phyloP scores from a whole-genome alignment of 495 filamentous ascomycete genomes.

The Bacidia rubella region DNA sequence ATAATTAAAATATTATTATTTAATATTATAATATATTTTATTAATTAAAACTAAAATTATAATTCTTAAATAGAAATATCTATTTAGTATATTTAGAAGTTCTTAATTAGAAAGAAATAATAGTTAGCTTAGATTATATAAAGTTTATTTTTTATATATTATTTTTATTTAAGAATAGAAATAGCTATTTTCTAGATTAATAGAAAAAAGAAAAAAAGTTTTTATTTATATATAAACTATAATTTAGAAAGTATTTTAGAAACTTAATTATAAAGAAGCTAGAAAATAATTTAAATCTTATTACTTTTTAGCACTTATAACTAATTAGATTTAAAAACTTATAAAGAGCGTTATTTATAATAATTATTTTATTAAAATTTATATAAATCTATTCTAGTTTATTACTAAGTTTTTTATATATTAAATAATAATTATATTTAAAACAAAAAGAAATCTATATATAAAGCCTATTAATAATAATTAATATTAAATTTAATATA shows the following conservation, averaged over 20 bases:
- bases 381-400: neutral
- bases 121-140: neutral
- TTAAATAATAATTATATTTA: no score
- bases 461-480: no score
- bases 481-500: no score
- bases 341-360: neutral
- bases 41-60: neutral
- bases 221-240: neutral
- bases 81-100: neutral
- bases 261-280: neutral
- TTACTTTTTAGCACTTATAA: neutral
- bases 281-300: neutral
- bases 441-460: no score
- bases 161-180: neutral
- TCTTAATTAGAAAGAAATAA: neutral
- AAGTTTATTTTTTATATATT: neutral
- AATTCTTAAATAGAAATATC: neutral
- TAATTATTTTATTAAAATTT: neutral
- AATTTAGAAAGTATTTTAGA: neutral
- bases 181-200: neutral
- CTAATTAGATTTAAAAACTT: neutral
- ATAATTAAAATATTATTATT: neutral
- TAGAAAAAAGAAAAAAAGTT: neutral
- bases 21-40: neutral
- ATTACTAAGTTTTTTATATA: neutral